Conservation (phyloP, 176 grass and related monocot species). For the Ensete glaucum region DNA sequence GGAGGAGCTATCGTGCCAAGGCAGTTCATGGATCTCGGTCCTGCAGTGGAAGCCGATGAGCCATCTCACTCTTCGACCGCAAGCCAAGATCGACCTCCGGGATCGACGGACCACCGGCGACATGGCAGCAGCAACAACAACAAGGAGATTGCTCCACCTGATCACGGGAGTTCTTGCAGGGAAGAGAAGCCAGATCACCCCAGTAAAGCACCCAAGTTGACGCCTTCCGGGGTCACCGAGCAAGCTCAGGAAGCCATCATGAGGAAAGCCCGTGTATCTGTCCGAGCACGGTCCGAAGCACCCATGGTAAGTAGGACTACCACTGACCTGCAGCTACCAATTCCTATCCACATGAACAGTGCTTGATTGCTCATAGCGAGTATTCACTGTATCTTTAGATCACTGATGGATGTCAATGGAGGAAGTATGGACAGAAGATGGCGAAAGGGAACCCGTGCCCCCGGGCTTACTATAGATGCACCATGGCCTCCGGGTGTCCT, state of each 20-base stretch:
- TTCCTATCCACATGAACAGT: not conserved
- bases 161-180: conserved; percentile 1
- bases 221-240: conserved; percentile 33
- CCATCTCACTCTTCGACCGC: conserved; percentile 75
- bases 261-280: conserved; percentile 91
- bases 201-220: not conserved
- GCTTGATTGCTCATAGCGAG: not conserved
- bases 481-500: conserved; percentile 78
- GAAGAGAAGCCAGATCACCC: conserved; percentile 26
- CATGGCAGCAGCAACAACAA: no score
- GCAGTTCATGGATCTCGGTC: conserved; percentile 43
- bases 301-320: conserved; percentile 41
- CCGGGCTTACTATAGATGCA: conserved; percentile 91
- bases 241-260: conserved; percentile 57
- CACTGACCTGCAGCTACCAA: no score
- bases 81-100: conserved; percentile 37
- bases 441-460: conserved; percentile 90
- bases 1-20: conserved; percentile 33
- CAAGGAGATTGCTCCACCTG: not conserved
- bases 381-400: conserved; percentile 30
- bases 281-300: conserved; percentile 79
- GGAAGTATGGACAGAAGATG: conserved; percentile 98
- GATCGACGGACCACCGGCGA: conserved; percentile 10
- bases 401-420: conserved; percentile 89
- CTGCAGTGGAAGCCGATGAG: conserved; percentile 20